These are phyloP conservation scores for Chaetomium globosum DNA, from an alignment of 2,329 filamentous ascomycete genomes.

Conservation along the genomic window DNA sequence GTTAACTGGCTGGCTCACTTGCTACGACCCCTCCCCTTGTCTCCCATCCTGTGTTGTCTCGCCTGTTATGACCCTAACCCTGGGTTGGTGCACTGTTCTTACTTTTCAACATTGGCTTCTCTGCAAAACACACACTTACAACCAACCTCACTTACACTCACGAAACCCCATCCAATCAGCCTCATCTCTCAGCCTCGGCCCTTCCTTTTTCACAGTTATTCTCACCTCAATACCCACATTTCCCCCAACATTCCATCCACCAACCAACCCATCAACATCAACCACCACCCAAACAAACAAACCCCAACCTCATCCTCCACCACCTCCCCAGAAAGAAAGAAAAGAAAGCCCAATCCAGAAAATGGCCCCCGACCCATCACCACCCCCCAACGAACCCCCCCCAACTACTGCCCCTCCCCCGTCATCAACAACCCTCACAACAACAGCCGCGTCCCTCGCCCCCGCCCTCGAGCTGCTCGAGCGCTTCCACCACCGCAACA, in stretches of 20 bases:
- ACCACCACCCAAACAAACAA: neutral
- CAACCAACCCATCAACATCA: neutral
- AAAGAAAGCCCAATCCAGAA: neutral
- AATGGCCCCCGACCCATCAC: no score
- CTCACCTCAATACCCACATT: neutral
- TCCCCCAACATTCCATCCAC: neutral
- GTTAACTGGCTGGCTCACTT: no score
- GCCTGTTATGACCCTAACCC: constrained; percentile 9
- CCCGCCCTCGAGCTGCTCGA: constrained; percentile 61
- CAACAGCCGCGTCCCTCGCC: constrained; percentile 39
- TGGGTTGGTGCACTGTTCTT: neutral
- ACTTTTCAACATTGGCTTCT: neutral
- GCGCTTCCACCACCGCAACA: constrained; percentile 79
- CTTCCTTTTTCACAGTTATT: no score
- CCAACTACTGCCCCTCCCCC: neutral
- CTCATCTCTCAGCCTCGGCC: neutral
- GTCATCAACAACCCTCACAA: neutral
- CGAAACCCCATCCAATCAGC: no score
- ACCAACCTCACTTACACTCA: neutral
- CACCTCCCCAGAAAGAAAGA: no score
- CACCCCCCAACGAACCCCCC: neutral
- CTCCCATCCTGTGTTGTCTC: neutral
- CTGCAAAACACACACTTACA: neutral
- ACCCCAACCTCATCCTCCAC: neutral
- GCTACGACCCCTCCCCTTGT: neutral